Percentiles rank a stretch among this genome's conserved stretches.
Conservation (phyloP, 495 filamentous ascomycete genomes). For the Aspergillus homomorphus region DNA sequence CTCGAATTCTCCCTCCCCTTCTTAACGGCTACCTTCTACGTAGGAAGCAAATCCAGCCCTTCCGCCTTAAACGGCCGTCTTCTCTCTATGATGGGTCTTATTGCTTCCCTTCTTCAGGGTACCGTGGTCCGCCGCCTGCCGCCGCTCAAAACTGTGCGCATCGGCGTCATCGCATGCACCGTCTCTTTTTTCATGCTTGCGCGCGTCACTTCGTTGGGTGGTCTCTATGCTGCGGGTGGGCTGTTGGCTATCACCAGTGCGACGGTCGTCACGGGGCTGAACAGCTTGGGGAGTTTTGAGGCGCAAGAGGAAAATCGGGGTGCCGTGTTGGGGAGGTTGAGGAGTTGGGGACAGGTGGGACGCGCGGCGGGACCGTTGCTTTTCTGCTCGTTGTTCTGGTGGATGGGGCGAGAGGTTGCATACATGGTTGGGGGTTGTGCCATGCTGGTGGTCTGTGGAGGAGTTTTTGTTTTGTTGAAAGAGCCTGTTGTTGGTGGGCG, state of each 20-base stretch:
- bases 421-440: constrained; percentile 77
- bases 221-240: constrained; percentile 76
- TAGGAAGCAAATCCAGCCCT: constrained; percentile 44
- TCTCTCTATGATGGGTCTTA: constrained; percentile 85
- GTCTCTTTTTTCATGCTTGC: constrained; percentile 77
- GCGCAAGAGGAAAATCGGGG: constrained; percentile 77
- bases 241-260: constrained; percentile 84
- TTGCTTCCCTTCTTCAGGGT: constrained; percentile 89
- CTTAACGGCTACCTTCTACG: constrained; percentile 92
- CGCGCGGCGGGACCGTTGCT: constrained; percentile 80
- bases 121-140: constrained; percentile 76
- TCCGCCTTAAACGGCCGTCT: constrained; percentile 79
- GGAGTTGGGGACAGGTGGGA: constrained; percentile 85
- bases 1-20: constrained; percentile 95
- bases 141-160: constrained; percentile 71
- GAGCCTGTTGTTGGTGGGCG: constrained; percentile 28
- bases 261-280: constrained; percentile 91
- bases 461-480: constrained; percentile 68
- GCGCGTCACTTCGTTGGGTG: constrained; percentile 57
- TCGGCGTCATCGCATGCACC: constrained; percentile 74
- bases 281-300: constrained; percentile 87
- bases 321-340: constrained; percentile 76
- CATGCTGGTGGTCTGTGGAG: constrained; percentile 66
- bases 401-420: constrained; percentile 85
- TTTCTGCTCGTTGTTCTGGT: constrained; percentile 98